Evolutionary conservation across 176 grass and related monocot genomes (phyloP).

Genomic region (Saccharum officinarum): DNA sequence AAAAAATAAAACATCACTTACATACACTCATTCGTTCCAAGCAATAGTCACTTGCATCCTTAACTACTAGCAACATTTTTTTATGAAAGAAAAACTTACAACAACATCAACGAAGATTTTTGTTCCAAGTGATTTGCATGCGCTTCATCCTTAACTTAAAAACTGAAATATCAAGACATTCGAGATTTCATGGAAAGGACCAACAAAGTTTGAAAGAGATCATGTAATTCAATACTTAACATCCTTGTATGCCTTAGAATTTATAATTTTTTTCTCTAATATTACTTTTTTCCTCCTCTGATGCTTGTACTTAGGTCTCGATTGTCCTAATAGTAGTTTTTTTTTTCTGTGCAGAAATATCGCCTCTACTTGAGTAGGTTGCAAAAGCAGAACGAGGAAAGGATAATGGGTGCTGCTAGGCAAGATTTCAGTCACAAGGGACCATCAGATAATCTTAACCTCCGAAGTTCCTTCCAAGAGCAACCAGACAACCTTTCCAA

Average conservation of each 20-base stretch:
- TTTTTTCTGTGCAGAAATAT: slow-evolving; percentile 86
- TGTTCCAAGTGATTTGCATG: background rate
- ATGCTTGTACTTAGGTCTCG: background rate
- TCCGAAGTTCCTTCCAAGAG: slow-evolving; percentile 51
- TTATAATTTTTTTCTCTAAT: background rate
- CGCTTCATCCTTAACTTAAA: background rate
- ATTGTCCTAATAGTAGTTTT: slow-evolving; percentile 24
- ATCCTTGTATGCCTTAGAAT: slow-evolving; percentile 20
- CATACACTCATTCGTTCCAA: background rate
- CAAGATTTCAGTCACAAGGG: slow-evolving; percentile 64
- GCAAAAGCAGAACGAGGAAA: slow-evolving; percentile 93
- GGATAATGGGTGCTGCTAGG: slow-evolving; percentile 40
- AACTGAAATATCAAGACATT: background rate
- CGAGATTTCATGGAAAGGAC: background rate
- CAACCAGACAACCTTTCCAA: slow-evolving; percentile 41
- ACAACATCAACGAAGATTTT: background rate
- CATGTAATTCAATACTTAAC: slow-evolving; percentile 11
- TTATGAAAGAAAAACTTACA: background rate
- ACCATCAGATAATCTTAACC: slow-evolving; percentile 49
- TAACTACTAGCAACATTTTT: background rate
- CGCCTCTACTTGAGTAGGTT: slow-evolving; percentile 95
- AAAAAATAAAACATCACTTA: background rate
- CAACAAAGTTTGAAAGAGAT: background rate
- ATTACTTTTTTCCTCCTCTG: background rate
- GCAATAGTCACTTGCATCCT: background rate